phyloP scores from a whole-genome alignment of 2,329 filamentous ascomycete species.

The Diaporthe eres region DNA sequence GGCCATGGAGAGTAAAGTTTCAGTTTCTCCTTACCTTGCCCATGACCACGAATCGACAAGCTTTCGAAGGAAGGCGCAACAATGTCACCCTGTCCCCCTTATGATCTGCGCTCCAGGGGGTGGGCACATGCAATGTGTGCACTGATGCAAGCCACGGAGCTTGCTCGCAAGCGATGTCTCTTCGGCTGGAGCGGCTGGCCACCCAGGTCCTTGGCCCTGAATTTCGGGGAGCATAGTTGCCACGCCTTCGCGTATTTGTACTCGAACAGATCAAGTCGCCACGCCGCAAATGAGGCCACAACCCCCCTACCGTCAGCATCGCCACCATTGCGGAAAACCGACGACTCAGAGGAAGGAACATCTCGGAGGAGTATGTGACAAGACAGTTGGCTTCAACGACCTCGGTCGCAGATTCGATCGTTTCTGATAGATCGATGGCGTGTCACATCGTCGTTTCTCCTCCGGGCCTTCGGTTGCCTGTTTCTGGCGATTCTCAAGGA shows the following conservation, averaged over 20 bases:
- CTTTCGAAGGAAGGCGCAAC: neutral
- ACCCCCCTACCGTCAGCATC: neutral
- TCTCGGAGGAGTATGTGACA: too few relatives aligned
- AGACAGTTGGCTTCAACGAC: neutral
- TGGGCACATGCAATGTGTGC: neutral
- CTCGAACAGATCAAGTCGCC: neutral
- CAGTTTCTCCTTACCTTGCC: neutral
- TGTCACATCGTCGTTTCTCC: neutral
- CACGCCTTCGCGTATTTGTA: neutral
- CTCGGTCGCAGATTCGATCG: neutral
- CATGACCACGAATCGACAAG: neutral
- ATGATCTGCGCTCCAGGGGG: neutral
- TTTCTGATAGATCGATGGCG: constrained; percentile 10
- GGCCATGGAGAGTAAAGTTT: neutral
- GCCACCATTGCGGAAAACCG: neutral
- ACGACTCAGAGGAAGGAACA: neutral
- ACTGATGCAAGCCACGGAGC: neutral
- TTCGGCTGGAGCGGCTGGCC: constrained; percentile 4
- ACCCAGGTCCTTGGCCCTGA: too few relatives aligned
- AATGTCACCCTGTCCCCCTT: neutral
- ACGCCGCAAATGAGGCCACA: neutral
- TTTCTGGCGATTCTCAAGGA: neutral
- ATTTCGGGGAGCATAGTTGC: neutral
- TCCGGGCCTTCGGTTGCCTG: neutral
- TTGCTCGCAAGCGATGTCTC: neutral